Conservation (phyloP, 164 flowering plant species). For the Warburgia ugandensis region DNA sequence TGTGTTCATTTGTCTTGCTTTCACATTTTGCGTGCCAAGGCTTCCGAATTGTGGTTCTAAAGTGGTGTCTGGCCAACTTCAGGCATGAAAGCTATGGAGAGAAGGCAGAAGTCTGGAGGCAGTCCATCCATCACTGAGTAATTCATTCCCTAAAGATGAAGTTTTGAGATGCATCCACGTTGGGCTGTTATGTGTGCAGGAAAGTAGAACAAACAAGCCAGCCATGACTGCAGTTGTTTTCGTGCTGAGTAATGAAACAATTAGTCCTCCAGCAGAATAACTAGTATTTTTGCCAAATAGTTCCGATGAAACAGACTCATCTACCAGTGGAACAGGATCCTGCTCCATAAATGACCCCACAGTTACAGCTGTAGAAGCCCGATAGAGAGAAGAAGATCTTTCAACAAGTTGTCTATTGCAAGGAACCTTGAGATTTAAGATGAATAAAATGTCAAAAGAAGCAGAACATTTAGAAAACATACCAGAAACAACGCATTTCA, state of each 20-base stretch:
- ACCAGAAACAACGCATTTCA: no score
- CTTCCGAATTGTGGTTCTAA: not conserved
- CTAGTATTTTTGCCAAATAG: not conserved
- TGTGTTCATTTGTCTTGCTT: not conserved
- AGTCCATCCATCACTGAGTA: not conserved
- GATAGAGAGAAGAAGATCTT: slow-evolving; percentile 6
- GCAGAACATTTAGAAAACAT: no score
- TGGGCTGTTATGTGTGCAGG: slow-evolving; percentile 12
- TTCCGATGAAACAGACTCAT: not conserved
- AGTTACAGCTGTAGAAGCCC: slow-evolving; percentile 2
- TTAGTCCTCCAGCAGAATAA: not conserved
- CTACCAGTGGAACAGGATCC: slow-evolving; percentile 7
- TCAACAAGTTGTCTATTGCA: no score
- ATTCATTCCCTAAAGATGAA: not conserved
- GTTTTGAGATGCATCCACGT: slow-evolving; percentile 14
- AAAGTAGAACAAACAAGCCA: slow-evolving; percentile 5
- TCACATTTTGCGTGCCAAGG: not conserved
- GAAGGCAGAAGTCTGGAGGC: slow-evolving; percentile 8
- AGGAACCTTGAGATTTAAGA: no score
- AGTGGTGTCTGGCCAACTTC: not conserved
- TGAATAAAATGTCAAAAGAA: no score
- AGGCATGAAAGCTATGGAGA: slow-evolving; percentile 10
- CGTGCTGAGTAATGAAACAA: slow-evolving; percentile 6
- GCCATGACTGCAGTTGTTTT: slow-evolving; percentile 7
- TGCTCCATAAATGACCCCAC: slow-evolving; percentile 3